phyloP scores from a whole-genome alignment of 106 monocot genomes.

The Allium cepa region DNA sequence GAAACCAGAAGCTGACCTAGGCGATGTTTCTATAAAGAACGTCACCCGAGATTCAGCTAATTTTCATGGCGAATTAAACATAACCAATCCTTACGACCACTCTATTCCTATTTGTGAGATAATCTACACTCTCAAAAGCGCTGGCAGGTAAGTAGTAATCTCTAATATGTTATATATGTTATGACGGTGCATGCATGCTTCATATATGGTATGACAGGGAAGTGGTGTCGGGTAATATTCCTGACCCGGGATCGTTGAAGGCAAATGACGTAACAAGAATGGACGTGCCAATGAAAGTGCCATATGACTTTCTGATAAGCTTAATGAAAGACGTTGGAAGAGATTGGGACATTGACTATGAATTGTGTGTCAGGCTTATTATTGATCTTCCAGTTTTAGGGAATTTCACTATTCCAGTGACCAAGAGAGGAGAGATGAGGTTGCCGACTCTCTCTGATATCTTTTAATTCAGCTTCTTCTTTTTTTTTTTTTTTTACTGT shows the following conservation, averaged over 20 bases:
- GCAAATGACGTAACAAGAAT: conserved; percentile 5
- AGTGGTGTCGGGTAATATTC: conserved; percentile 6
- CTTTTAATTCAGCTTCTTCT: conserved; percentile 1
- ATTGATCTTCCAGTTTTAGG: conserved; percentile 80
- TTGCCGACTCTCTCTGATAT: conserved; percentile 50
- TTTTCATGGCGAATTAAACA: conserved; percentile 36
- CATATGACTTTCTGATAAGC: conserved; percentile 69
- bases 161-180: neutral
- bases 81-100: conserved; percentile 55
- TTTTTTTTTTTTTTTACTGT: neutral
- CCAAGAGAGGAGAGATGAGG: conserved; percentile 63
- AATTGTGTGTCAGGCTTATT: conserved; percentile 47
- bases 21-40: conserved; percentile 28
- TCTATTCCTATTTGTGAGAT: conserved; percentile 69
- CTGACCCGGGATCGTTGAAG: conserved; percentile 16
- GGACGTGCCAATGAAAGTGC: conserved; percentile 37
- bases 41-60: conserved; percentile 23
- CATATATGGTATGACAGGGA: neutral
- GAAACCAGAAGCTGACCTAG: conserved; percentile 64
- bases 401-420: conserved; percentile 70
- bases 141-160: conserved; percentile 15
- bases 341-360: conserved; percentile 95
- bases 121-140: conserved; percentile 56
- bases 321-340: conserved; percentile 57
- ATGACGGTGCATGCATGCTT: no score